Evolutionary conservation across 345 rosid genomes (phyloP).

Genomic region (Linum trigynum): DNA sequence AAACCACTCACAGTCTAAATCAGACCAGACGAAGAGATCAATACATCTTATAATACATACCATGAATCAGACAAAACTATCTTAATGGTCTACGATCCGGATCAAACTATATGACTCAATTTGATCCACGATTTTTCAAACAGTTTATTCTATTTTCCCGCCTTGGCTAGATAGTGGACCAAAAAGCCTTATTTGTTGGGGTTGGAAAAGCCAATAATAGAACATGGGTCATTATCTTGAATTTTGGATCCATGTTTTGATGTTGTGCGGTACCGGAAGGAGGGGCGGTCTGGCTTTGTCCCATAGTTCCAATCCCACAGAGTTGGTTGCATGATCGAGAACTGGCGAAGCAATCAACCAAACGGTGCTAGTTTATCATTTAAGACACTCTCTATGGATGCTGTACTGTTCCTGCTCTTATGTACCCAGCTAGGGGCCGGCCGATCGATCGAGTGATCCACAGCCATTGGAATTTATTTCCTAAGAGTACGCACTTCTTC

Average conservation of each 20-base stretch:
- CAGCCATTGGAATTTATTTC: too few relatives aligned
- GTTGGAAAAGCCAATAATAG: background rate
- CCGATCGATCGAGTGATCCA: background rate
- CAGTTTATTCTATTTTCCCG: too few relatives aligned
- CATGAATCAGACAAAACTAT: too few relatives aligned
- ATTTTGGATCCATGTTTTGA: background rate
- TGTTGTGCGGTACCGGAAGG: background rate
- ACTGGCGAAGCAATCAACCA: background rate
- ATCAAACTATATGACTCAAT: too few relatives aligned
- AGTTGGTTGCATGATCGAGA: background rate
- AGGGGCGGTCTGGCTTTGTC: too few relatives aligned
- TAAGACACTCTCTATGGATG: background rate
- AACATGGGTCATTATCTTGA: background rate
- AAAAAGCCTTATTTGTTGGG: background rate
- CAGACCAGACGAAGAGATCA: too few relatives aligned
- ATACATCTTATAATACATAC: too few relatives aligned
- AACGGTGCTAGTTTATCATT: background rate
- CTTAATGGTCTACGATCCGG: too few relatives aligned
- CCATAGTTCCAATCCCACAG: too few relatives aligned
- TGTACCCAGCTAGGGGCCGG: background rate
- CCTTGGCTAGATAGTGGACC: background rate
- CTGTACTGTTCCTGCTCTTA: background rate
- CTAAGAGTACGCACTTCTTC: too few relatives aligned
- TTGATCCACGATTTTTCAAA: too few relatives aligned
- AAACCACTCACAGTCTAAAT: too few relatives aligned